Evolutionary conservation across 2,329 filamentous ascomycete genomes (phyloP).

Genomic region (Pyrenophora tritici-repentis): DNA sequence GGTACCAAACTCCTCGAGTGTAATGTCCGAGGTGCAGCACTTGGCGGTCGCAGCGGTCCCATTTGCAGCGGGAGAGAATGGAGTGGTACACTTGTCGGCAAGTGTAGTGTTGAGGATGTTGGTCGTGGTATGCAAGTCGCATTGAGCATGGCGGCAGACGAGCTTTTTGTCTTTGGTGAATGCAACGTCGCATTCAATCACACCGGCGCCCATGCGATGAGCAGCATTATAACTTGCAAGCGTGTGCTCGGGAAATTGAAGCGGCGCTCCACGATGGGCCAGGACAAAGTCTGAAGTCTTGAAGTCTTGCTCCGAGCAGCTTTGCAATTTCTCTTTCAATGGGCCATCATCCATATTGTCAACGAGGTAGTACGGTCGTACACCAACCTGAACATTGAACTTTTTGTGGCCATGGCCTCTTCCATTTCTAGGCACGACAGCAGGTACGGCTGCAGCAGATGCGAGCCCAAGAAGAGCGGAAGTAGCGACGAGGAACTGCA

Average conservation of each 20-base stretch:
- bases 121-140: constrained; percentile 48
- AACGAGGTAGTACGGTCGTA: constrained; percentile 45
- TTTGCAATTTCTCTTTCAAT: constrained; percentile 45
- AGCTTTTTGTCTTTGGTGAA: constrained; percentile 48
- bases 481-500: constrained; percentile 37
- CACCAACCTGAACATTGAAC: constrained; percentile 44
- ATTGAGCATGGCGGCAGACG: constrained; percentile 47
- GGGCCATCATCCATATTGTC: constrained; percentile 47
- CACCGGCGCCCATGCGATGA: constrained; percentile 42
- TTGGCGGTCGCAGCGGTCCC: constrained; percentile 60
- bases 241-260: constrained; percentile 47
- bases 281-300: constrained; percentile 42
- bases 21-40: constrained; percentile 75
- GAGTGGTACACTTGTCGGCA: constrained; percentile 45
- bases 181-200: constrained; percentile 47
- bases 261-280: constrained; percentile 44
- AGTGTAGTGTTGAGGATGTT: constrained; percentile 45
- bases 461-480: constrained; percentile 35
- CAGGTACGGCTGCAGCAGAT: constrained; percentile 35
- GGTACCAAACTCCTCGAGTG: constrained; percentile 67
- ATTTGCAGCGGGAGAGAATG: constrained; percentile 41
- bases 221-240: constrained; percentile 39
- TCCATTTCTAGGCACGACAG: constrained; percentile 25
- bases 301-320: constrained; percentile 46
- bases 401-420: constrained; percentile 17